phyloP scores from a whole-genome alignment of 164 flowering plant genomes.

The Liriodendron chinense region DNA sequence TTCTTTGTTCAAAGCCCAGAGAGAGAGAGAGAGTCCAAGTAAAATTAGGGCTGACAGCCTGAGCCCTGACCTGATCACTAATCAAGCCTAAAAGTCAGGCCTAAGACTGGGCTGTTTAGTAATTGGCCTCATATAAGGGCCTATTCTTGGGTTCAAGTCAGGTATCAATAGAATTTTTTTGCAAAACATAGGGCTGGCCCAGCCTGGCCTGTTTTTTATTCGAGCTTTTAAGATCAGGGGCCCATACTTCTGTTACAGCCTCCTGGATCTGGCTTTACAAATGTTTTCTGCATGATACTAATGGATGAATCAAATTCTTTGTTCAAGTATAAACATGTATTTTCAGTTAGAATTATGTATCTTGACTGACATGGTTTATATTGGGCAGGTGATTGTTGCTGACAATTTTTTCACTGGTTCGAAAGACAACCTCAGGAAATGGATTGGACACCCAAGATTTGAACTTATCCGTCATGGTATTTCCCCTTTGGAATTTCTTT shows the following conservation, averaged over 20 bases:
- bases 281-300: background rate
- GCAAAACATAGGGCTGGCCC: no score
- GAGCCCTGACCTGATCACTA: no score
- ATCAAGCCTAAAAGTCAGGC: no score
- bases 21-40: no score
- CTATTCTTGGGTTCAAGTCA: no score
- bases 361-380: background rate
- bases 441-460: constrained; percentile 83
- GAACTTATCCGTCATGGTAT: constrained; percentile 81
- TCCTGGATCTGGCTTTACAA: background rate
- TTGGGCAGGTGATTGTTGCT: constrained; percentile 55
- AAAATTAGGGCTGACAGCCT: no score
- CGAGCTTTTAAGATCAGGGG: no score
- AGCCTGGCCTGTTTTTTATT: no score
- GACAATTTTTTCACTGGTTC: constrained; percentile 70
- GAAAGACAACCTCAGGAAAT: constrained; percentile 59
- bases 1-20: no score
- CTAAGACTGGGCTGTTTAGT: no score
- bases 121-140: no score
- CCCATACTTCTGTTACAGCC: constrained; percentile 5
- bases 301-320: background rate
- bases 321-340: background rate
- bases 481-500: background rate
- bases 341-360: background rate
- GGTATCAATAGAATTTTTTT: no score